A percentile compares a stretch with the other conserved stretches of the same genome.
Conservation (phyloP, 768 basidiomycete species). For the Russula abietina region DNA sequence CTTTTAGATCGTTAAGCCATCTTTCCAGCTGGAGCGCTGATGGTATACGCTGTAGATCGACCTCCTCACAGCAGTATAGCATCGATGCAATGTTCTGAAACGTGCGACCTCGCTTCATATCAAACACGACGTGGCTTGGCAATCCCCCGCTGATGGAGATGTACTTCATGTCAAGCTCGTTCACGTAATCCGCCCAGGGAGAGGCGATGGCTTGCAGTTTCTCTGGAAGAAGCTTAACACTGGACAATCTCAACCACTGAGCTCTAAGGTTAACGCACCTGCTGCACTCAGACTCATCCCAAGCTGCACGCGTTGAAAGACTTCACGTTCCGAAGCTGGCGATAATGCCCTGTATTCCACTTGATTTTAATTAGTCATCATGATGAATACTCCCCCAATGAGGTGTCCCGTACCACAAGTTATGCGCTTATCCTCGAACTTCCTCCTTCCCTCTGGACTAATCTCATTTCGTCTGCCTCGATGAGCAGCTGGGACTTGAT, state of each 20-base stretch:
- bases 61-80: constrained; percentile 57
- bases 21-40: constrained; percentile 52
- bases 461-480: constrained; percentile 44
- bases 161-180: constrained; percentile 49
- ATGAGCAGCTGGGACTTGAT: constrained; percentile 44
- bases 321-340: constrained; percentile 61
- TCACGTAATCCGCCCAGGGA: constrained; percentile 63
- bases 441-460: constrained; percentile 45
- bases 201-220: constrained; percentile 76
- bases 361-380: neutral
- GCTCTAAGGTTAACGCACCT: constrained; percentile 37
- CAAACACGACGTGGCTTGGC: constrained; percentile 49
- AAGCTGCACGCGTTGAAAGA: constrained; percentile 78
- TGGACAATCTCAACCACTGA: neutral
- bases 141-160: constrained; percentile 57
- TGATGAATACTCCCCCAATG: neutral
- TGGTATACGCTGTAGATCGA: constrained; percentile 40
- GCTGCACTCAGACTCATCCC: constrained; percentile 70
- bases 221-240: constrained; percentile 38
- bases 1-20: constrained; percentile 33
- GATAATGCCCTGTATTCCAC: constrained; percentile 62
- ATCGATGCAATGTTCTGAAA: constrained; percentile 71
- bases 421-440: constrained; percentile 52
- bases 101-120: constrained; percentile 63
- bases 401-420: constrained; percentile 47